A percentile compares a stretch with the other conserved stretches of the same genome.
Evolutionary conservation across 495 filamentous ascomycete species (phyloP).

Genomic region (Penicillium salamii): DNA sequence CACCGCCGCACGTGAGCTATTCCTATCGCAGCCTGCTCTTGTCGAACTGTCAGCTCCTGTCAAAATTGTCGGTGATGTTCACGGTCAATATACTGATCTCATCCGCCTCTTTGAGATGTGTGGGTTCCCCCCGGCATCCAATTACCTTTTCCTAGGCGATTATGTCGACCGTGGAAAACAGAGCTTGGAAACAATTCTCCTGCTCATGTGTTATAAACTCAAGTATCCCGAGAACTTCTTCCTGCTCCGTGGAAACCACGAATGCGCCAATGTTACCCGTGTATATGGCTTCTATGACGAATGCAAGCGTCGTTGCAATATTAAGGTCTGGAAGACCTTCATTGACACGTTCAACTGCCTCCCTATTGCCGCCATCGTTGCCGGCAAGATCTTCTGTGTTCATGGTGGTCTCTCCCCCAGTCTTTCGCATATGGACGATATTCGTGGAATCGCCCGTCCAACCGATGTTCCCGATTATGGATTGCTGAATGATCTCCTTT

Average conservation of each 20-base stretch:
- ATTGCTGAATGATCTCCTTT: conserved; percentile 91
- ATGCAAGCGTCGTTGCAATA: conserved; percentile 94
- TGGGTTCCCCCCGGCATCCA: conserved; percentile 88
- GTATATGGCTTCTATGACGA: conserved; percentile 99
- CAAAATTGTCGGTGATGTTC: conserved; percentile 97
- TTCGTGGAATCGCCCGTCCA: conserved; percentile 89
- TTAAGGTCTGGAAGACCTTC: conserved; percentile 99
- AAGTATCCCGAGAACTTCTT: conserved; percentile 99
- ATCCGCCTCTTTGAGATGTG: conserved; percentile 99
- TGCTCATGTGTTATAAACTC: conserved; percentile 96
- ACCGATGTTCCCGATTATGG: conserved; percentile 99
- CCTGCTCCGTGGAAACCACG: conserved; percentile 92
- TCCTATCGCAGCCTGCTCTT: conserved; percentile 87
- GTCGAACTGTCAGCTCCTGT: conserved; percentile 93
- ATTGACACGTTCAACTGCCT: conserved; percentile 97
- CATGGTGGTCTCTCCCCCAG: conserved; percentile 93
- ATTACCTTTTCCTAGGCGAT: conserved; percentile 95
- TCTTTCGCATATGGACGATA: conserved; percentile 96
- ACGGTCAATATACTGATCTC: conserved; percentile 96
- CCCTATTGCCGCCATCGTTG: conserved; percentile 94
- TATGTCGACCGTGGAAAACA: conserved; percentile 99
- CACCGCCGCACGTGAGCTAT: conserved; percentile 77
- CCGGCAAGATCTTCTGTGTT: conserved; percentile 98
- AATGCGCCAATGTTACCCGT: conserved; percentile 96
- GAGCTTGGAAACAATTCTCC: conserved; percentile 92